Base-by-base conservation (phyloP, 768 basidiomycete genomes). In the Holtermannia corniformis region DNA sequence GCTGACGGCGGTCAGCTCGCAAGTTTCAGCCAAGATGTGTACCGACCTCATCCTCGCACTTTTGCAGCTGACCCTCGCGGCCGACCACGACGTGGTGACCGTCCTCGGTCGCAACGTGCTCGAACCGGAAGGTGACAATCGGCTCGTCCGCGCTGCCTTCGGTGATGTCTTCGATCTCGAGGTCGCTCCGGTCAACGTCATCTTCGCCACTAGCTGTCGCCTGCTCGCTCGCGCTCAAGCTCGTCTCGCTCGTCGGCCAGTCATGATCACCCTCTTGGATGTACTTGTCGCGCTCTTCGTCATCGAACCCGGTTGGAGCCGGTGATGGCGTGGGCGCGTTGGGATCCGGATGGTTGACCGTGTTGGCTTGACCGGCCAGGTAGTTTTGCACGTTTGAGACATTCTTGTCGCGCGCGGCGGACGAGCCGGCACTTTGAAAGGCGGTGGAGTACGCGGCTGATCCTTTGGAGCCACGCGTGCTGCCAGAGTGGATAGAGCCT, bases 11-110 rank as follows among this genome's bases (percentile, higher is more conserved):
- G n/a, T n/a, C 85, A 41, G 12, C 19, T 5, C 19, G 44, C 23
- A 12, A 25, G 16, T 12, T n/a, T 5, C 1, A 5, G 16, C 5
- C 10, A 28, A 2, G 11, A 10, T 44, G 44, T n/a, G 14, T 21
- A 4, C 81, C 84, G 78, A n/a, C n/a, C n/a, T 88, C 86, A 63
- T 88, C 86, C 67, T 88, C 86, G 60, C 86, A 88, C 51, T 74
- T 75, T 43, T 77, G 70, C 20, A 87, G 62, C 24, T 76, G 74
- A 0, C 85, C 86, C 63, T 86, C 85, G 13, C 83, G 69, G 0
- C 86, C 86, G 3, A 82, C 70, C 0, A 88, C 76, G 24, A 85
- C 75, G 68, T 86, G 82, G 59, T 85, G 77, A 0, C 86, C 85
- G 59, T 85, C 72, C 14, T 78, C 80, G 48, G 82, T 80, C 50